A percentile compares a stretch with the other conserved stretches of the same genome.
Evolutionary conservation across 371 early-diverging fungal species (phyloP).

Genomic region (Mortierella sp.): DNA sequence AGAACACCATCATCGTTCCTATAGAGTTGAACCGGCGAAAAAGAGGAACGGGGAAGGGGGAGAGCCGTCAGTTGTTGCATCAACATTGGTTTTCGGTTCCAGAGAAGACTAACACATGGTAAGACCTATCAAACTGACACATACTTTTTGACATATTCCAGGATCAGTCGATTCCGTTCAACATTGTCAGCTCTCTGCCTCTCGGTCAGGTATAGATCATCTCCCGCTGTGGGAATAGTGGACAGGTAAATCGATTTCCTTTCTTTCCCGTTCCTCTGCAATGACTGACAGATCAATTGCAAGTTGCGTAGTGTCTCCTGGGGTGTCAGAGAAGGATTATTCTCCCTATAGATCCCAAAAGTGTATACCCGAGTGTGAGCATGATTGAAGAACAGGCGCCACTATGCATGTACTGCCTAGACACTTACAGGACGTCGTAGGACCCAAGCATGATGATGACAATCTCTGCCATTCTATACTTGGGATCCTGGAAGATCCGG

Average conservation of each 20-base stretch:
- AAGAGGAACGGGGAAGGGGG: too few species aligned
- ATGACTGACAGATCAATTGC: slow-evolving; percentile 45
- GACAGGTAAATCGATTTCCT: slow-evolving; percentile 42
- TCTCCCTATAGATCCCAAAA: too few species aligned
- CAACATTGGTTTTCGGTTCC: too few species aligned
- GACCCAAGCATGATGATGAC: slow-evolving; percentile 51
- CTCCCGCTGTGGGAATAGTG: slow-evolving; percentile 51
- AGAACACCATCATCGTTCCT: slow-evolving; percentile 38
- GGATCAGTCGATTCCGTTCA: slow-evolving; percentile 32
- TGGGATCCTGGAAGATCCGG: slow-evolving; percentile 31
- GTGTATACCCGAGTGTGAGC: too few species aligned
- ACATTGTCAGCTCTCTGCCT: slow-evolving; percentile 30
- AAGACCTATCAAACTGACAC: too few species aligned
- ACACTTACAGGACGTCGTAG: slow-evolving; percentile 37
- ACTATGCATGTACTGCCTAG: too few species aligned
- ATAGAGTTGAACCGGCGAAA: too few species aligned
- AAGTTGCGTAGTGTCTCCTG: slow-evolving; percentile 41
- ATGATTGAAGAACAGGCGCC: too few species aligned
- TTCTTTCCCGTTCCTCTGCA: slow-evolving; percentile 25
- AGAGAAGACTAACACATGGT: too few species aligned
- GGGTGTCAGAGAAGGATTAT: slow-evolving; percentile 28
- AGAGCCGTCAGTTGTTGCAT: too few species aligned
- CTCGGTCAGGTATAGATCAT: slow-evolving; percentile 29
- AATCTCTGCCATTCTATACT: slow-evolving; percentile 43
- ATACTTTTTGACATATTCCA: slow-evolving; percentile 33